A percentile compares a stretch with the other conserved stretches of the same genome.
Conservation (phyloP, 1,139 yeast genomes). For the Debaryomycetaceae sp. region DNA sequence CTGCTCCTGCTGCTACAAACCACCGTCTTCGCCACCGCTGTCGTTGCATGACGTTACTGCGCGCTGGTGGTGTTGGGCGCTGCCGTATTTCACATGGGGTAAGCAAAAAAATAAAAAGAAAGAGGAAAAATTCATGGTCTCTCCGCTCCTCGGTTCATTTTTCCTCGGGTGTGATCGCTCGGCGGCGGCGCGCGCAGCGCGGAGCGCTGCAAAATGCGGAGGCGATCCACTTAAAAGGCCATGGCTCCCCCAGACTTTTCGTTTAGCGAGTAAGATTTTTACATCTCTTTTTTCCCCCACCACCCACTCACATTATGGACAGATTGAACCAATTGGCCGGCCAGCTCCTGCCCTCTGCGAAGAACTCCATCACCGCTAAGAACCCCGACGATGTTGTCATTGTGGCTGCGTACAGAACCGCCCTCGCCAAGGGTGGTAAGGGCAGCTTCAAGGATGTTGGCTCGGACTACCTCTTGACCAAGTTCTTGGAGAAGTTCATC, state of each 20-base stretch:
- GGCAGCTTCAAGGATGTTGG: conserved; percentile 76
- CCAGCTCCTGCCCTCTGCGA: conserved; percentile 49
- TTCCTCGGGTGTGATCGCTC: too few species aligned
- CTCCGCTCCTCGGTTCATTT: conserved; percentile 6
- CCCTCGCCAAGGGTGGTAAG: conserved; percentile 80
- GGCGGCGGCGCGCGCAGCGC: neutral
- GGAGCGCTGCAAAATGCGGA: conserved; percentile 1
- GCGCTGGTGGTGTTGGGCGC: too few species aligned
- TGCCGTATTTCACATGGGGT: too few species aligned
- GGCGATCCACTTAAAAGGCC: too few species aligned
- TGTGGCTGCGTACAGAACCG: conserved; percentile 85
- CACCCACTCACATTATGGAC: conserved; percentile 33
- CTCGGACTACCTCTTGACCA: conserved; percentile 67
- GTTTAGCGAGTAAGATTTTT: neutral
- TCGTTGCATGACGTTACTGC: too few species aligned
- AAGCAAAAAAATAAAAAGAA: too few species aligned
- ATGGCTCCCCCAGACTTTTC: conserved; percentile 4
- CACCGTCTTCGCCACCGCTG: too few species aligned
- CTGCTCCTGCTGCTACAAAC: too few species aligned
- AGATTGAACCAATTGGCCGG: conserved; percentile 59
- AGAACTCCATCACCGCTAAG: conserved; percentile 46
- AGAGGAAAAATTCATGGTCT: neutral
- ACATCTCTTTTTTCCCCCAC: neutral
- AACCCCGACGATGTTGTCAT: conserved; percentile 84
- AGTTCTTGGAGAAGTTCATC: conserved; percentile 59